Percentiles rank a stretch among this genome's conserved stretches.
Evolutionary conservation across 768 basidiomycete genomes (phyloP).

Genomic region (Termitomyces sp.): DNA sequence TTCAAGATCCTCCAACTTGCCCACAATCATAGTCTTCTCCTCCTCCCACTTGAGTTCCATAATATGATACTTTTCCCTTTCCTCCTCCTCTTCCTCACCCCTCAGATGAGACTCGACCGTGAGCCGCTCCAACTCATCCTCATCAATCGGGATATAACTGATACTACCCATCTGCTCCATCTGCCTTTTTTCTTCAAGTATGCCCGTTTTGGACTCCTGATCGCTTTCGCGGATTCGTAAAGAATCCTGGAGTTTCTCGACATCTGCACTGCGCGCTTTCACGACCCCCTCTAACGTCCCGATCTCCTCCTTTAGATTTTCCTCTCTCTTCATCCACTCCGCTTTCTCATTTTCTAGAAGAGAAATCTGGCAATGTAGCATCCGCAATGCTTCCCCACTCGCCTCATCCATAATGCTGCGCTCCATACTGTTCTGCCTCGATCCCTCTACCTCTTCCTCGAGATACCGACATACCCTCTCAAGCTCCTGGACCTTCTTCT

Average conservation of each 20-base stretch:
- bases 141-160: conserved; percentile 35
- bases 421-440: conserved; percentile 76
- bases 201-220: conserved; percentile 45
- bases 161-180: conserved; percentile 52
- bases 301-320: conserved; percentile 37
- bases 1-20: conserved; percentile 35
- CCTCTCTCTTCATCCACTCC: conserved; percentile 40
- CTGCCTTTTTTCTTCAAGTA: conserved; percentile 52
- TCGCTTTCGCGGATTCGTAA: conserved; percentile 45
- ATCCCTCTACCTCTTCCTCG: conserved; percentile 86
- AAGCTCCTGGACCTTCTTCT: conserved; percentile 72
- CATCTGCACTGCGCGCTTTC: conserved; percentile 38
- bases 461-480: conserved; percentile 60
- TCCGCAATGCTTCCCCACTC: conserved; percentile 71
- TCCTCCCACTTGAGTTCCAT: conserved; percentile 44
- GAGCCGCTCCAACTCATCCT: conserved; percentile 36
- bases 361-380: conserved; percentile 75
- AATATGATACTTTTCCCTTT: conserved; percentile 28
- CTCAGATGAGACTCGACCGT: conserved; percentile 35
- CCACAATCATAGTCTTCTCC: conserved; percentile 42
- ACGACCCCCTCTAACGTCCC: conserved; percentile 43
- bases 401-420: conserved; percentile 82
- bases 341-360: conserved; percentile 65
- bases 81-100: conserved; percentile 34
- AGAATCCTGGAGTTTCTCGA: conserved; percentile 38